Conservation (phyloP, 75 land plant genomes). For the Picea glauca region DNA sequence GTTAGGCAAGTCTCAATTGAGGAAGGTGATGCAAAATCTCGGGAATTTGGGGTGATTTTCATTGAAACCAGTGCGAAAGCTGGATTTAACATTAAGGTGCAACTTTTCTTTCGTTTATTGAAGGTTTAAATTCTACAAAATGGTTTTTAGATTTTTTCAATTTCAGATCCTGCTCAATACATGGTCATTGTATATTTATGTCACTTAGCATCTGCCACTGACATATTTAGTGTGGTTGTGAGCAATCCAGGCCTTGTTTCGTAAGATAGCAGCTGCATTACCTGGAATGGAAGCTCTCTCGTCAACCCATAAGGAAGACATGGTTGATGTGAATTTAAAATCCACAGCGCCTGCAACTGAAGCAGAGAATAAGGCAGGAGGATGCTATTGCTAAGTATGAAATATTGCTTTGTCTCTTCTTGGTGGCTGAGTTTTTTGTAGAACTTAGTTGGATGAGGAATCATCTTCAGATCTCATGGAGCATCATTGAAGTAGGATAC, state of each 20-base stretch:
- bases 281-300: slow-evolving; percentile 55
- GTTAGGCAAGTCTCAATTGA: slow-evolving; percentile 71
- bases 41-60: slow-evolving; percentile 55
- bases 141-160: not conserved
- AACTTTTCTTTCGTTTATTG: not conserved
- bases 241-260: slow-evolving; percentile 34
- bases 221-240: not conserved
- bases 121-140: not conserved
- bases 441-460: not conserved
- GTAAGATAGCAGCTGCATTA: slow-evolving; percentile 48
- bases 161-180: not conserved
- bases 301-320: slow-evolving; percentile 39
- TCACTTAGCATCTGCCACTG: not conserved
- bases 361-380: slow-evolving; percentile 36
- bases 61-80: slow-evolving; percentile 82
- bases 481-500: not conserved
- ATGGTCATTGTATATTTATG: not conserved
- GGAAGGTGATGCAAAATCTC: slow-evolving; percentile 67
- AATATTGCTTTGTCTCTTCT: slow-evolving; percentile 7
- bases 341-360: slow-evolving; percentile 28
- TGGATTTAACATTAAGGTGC: slow-evolving; percentile 69
- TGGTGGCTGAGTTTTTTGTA: not conserved
- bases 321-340: slow-evolving; percentile 42
- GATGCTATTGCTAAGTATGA: slow-evolving; percentile 40
- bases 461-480: slow-evolving; percentile 4